Percentiles rank a stretch among this genome's conserved stretches.
Evolutionary conservation across 139 green algal species (phyloP).

Genomic region (Coelastrella sp.): DNA sequence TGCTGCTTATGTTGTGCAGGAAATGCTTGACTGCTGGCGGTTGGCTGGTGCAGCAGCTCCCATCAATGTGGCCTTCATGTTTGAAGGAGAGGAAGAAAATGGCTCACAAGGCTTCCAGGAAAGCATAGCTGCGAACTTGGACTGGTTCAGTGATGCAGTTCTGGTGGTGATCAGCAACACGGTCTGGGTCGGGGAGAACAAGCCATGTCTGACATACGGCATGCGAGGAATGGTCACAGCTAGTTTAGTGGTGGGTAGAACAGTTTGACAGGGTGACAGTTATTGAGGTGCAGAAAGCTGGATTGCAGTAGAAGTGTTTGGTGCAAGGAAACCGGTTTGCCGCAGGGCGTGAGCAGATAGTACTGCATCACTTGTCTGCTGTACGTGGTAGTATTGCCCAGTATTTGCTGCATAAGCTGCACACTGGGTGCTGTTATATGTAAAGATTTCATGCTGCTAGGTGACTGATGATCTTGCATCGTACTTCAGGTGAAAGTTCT

Average conservation of each 20-base stretch:
- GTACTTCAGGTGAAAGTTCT: too few relatives aligned
- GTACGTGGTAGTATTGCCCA: too few relatives aligned
- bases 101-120: constrained; percentile 84
- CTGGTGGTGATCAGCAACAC: constrained; percentile 94
- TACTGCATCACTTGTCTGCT: too few relatives aligned
- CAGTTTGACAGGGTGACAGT: too few relatives aligned
- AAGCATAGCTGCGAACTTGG: constrained; percentile 64
- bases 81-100: constrained; percentile 96
- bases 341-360: too few relatives aligned
- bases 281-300: too few relatives aligned
- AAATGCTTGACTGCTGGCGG: constrained; percentile 78
- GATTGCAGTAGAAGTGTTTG: too few relatives aligned
- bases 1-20: constrained; percentile 44
- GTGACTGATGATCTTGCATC: too few relatives aligned
- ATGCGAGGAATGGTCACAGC: constrained; percentile 86
- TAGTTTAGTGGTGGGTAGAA: constrained; percentile 69
- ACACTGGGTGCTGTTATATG: too few relatives aligned
- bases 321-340: too few relatives aligned
- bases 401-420: too few relatives aligned
- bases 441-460: too few relatives aligned
- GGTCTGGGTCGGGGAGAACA: constrained; percentile 85
- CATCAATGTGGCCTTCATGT: constrained; percentile 92
- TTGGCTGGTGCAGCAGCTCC: constrained; percentile 54
- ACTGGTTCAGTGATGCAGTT: constrained; percentile 82
- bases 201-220: constrained; percentile 97